Base-by-base conservation (phyloP, 2,329 filamentous ascomycete species). In the Raffaelea ambrosiae region DNA sequence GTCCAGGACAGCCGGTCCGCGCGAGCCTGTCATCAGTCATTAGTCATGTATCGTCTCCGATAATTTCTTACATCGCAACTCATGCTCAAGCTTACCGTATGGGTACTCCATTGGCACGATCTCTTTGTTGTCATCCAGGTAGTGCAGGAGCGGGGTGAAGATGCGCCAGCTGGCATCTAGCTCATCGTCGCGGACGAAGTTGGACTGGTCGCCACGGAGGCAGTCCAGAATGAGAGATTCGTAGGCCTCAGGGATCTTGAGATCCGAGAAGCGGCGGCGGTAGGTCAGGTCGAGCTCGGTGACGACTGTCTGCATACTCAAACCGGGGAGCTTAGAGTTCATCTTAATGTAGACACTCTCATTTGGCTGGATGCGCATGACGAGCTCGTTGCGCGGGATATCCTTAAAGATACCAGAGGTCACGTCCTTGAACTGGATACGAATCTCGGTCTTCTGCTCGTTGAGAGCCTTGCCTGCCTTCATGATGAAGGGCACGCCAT, bases 341-440 rank as follows among this genome's bases (percentile, higher is more conserved):
- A 98, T 98, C 83, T 98, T 98, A 70, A 97, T 95, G 74, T 98
- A 98, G 57, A 98, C 90, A 65, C 88, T 95, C 78, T 98, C 93
- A 73, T 98, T 98, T 60, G 93, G 93, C 75, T 98, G 93, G 56
- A 98, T 95, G 58, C 93, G 90, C 74, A 98, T 96, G 61, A 98
- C 93, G 56, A 98, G 85, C 73, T 98, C 93, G 74, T 98, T 98
- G 58, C 94, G 86, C 51, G 93, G 94, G 63, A 98, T 98, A 66
- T 98, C 91, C 79, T 97, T 97, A 76, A 98, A 98, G 69, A 98
- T 98, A 57, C 94, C 93, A 43, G 90, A 96, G 20, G 93, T 97
- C 55, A 98, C 93, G 65, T 98, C 93, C 77, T 95, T 95, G 83
- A 96, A 98, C 68, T 98, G 93, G 59, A 98, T 95, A 62, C 93